phyloP scores from a whole-genome alignment of 2,329 filamentous ascomycete species.

The Ascochyta viciae-villosae region DNA sequence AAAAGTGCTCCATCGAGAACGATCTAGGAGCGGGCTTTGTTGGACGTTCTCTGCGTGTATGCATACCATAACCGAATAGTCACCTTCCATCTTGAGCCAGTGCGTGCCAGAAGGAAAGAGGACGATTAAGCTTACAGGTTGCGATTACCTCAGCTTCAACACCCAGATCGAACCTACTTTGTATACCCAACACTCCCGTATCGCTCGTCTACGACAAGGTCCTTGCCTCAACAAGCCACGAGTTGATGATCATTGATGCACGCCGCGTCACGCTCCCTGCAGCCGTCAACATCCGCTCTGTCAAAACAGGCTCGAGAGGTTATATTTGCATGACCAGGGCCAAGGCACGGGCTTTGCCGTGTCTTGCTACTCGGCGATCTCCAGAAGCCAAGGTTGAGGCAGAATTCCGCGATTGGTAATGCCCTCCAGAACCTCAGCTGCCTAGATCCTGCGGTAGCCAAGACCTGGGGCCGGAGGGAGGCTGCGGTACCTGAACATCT shows the following conservation, averaged over 20 bases:
- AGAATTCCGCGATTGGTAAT: constrained; percentile 8
- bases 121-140: neutral
- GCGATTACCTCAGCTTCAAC: constrained; percentile 3
- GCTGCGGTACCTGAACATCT: constrained; percentile 4
- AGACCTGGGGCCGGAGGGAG: constrained; percentile 15
- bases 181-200: neutral
- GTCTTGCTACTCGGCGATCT: neutral
- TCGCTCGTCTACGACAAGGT: neutral
- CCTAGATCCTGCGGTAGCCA: constrained; percentile 3
- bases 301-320: neutral
- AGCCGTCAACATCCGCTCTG: neutral
- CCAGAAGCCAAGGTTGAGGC: neutral
- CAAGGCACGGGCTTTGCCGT: neutral
- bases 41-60: neutral
- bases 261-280: constrained; percentile 1
- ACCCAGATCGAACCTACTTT: constrained; percentile 8
- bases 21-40: neutral
- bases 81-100: neutral
- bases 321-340: neutral
- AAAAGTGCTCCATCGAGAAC: neutral
- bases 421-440: neutral
- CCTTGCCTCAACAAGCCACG: neutral
- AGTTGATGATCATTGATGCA: constrained; percentile 2
- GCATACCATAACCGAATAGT: neutral
- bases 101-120: neutral